Conservation (phyloP, 2,329 filamentous ascomycete species). For the Fusarium sp. region DNA sequence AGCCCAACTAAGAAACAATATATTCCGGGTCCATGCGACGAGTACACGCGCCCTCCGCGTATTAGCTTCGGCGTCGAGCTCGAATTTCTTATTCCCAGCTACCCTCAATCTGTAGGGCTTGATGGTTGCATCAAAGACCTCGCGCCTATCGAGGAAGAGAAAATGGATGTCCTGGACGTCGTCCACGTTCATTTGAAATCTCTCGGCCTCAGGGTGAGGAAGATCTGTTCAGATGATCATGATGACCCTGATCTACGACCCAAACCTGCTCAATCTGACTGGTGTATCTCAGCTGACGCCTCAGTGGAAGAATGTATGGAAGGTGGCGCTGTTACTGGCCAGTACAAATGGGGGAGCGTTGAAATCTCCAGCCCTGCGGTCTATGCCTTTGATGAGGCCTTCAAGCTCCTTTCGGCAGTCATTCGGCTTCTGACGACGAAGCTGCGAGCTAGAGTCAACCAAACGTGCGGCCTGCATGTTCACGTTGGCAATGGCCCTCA, state of each 20-base stretch:
- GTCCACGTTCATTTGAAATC: no score
- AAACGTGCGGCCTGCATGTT: constrained; percentile 55
- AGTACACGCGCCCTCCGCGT: constrained; percentile 31
- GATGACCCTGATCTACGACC: no score
- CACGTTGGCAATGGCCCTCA: constrained; percentile 55
- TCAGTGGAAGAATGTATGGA: constrained; percentile 13
- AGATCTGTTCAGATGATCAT: no score
- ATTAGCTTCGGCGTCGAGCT: constrained; percentile 43
- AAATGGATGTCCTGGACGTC: no score
- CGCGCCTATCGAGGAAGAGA: no score
- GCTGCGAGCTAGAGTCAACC: constrained; percentile 54
- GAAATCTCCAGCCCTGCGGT: constrained; percentile 55
- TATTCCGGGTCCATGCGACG: no score
- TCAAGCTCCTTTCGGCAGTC: constrained; percentile 50
- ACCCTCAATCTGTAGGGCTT: no score
- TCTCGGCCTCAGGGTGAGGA: no score
- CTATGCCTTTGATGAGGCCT: constrained; percentile 50
- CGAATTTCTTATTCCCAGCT: constrained; percentile 30
- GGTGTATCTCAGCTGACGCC: constrained; percentile 21
- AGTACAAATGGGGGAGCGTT: constrained; percentile 30
- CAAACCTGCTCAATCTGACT: background rate
- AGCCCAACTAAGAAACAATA: background rate
- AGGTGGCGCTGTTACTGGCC: no score
- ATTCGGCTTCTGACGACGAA: constrained; percentile 52
- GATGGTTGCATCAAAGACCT: no score